Evolutionary conservation across 2,329 filamentous ascomycete genomes (phyloP), one percentile per base, ranked within the genome.

Genomic region (Bipolaris cookei): DNA sequence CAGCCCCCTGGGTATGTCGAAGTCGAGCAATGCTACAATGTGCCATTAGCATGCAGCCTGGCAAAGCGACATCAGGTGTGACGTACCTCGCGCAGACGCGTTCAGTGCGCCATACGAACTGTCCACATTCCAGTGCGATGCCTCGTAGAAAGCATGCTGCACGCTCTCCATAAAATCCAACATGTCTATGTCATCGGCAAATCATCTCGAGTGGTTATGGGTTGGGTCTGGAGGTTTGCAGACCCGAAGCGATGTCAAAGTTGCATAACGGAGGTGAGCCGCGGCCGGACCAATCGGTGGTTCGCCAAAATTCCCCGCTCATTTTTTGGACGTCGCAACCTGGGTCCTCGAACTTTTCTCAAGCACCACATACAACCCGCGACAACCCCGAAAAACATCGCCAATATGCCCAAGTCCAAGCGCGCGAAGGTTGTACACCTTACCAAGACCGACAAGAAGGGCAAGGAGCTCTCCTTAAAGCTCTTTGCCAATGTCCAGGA

Each of bases 91-190:
- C 45, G 91, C 87, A 3, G 92, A 96, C 56, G 89, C 88, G 67
- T 92, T 97, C 71, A 97, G 82, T 64, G 89, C 87, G 66, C 91
- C 88, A 80, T 97, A 97, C 59, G 91, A 95, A 78, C 96, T 97
- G 81, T 97, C 92, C 71, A 87, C 84, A 74, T 93, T 90, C 93
- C 93, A 97, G 76, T 89, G 86, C 43, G 92, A 93, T 54, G 90
- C 89, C 75, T 90, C 84, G 77, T 92, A 91, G 80, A 97, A 97
- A 71, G 91, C 90, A 79, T 90, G 86, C 79, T 96, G 92, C 81
- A 97, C 89, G 82, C 96, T 94, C 80, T 96, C 92, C 91, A 97
- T 96, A 82, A 97, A 97, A 80, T 93, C 90, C 81, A 95, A 88
- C 93, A 97, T 97, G 68, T 74, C 82, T 69, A 44, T 63, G 61